Percentiles rank a stretch among this genome's conserved stretches.
phyloP scores from a whole-genome alignment of 495 filamentous ascomycete genomes.

The Schizothecium vesticola region DNA sequence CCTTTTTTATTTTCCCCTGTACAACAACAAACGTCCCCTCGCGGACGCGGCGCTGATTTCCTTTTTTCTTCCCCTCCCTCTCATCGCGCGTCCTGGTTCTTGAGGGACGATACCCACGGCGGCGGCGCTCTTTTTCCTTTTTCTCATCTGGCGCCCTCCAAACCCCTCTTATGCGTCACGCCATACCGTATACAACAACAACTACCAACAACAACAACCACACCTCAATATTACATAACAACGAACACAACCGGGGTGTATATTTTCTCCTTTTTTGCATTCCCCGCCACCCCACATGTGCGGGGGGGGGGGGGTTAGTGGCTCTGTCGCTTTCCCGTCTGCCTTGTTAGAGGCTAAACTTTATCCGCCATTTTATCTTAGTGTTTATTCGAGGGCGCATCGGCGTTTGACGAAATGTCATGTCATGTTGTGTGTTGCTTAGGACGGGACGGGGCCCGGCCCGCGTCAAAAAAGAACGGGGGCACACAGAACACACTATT shows the following conservation, averaged over 20 bases:
- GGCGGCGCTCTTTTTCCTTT: neutral
- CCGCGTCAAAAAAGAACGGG: neutral
- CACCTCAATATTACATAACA: neutral
- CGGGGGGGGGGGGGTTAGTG: neutral
- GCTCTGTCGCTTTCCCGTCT: neutral
- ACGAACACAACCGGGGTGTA: neutral
- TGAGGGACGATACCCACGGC: neutral
- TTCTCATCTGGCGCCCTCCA: too few relatives aligned
- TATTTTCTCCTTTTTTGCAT: neutral
- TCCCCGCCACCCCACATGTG: neutral
- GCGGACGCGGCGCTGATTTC: neutral
- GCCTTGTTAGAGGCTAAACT: neutral
- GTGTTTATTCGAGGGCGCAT: neutral
- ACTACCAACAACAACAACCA: neutral
- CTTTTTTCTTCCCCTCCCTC: neutral
- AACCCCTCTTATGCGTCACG: too few relatives aligned
- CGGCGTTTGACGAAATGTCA: neutral
- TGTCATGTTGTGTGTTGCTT: neutral
- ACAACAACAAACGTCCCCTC: neutral
- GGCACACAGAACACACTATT: neutral
- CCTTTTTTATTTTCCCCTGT: neutral
- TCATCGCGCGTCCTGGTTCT: neutral
- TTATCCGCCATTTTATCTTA: neutral
- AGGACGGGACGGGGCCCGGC: too few relatives aligned
- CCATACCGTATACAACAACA: neutral